A percentile compares a stretch with the other conserved stretches of the same genome.
Conservation (phyloP, 768 basidiomycete species). For the Kwoniella dejecticola region DNA sequence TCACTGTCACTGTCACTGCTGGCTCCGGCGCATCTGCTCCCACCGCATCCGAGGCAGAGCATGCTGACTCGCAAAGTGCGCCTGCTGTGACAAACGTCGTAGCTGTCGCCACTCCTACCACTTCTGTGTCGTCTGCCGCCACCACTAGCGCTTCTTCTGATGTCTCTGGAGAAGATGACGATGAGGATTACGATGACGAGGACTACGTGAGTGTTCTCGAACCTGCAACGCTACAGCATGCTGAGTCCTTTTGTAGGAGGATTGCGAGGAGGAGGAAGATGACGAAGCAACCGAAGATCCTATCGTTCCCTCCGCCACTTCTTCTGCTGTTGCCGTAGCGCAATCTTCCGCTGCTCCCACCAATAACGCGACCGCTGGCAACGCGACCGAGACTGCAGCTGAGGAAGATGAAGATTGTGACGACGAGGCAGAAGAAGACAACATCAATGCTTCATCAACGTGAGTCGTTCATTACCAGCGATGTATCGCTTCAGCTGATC, state of each 20-base stretch:
- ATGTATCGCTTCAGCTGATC: not conserved
- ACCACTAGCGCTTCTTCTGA: not conserved
- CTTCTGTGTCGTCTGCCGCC: slow-evolving; percentile 2
- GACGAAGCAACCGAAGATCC: slow-evolving; percentile 5
- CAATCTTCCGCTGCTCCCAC: not conserved
- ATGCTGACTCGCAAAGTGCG: not conserved
- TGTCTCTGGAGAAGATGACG: slow-evolving; percentile 13
- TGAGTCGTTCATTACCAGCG: not conserved
- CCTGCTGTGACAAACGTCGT: slow-evolving; percentile 7
- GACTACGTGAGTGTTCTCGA: no score
- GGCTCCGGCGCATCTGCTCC: not conserved
- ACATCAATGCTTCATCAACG: slow-evolving; percentile 1
- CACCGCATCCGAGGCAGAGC: slow-evolving; percentile 3
- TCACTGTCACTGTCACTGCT: slow-evolving; percentile 38
- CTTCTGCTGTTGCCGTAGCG: slow-evolving; percentile 5
- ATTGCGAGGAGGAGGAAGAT: slow-evolving; percentile 22
- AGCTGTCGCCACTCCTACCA: slow-evolving; percentile 9
- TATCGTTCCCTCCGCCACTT: not conserved
- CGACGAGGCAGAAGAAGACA: slow-evolving; percentile 17
- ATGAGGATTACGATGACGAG: slow-evolving; percentile 11
- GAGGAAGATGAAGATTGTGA: slow-evolving; percentile 17
- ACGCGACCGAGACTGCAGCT: not conserved
- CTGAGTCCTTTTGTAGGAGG: no score
- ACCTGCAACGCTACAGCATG: no score
- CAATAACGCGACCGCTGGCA: slow-evolving; percentile 3